These are phyloP conservation scores for Lecanicillium sp. DNA, from an alignment of 2,329 filamentous ascomycete genomes.

Conservation along the genomic window DNA sequence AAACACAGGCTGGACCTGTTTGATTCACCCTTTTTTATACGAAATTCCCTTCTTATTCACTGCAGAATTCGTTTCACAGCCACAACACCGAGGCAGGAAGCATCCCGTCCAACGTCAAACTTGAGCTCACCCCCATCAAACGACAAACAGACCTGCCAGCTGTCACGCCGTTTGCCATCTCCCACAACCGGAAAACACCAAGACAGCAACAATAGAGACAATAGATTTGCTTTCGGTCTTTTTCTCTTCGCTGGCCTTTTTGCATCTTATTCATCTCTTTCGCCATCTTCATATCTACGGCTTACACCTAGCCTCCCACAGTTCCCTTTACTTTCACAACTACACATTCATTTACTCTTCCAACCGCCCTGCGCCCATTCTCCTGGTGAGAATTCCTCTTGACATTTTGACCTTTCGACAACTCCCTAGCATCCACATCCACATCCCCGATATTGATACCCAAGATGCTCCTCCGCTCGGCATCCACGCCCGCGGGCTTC, in stretches of 20 bases:
- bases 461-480: slow-evolving; percentile 16
- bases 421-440: too few species aligned
- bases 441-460: too few species aligned
- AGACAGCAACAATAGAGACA: slow-evolving; percentile 1
- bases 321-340: background rate
- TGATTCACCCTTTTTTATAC: slow-evolving; percentile 2
- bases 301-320: background rate
- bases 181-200: too few species aligned
- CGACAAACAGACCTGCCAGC: background rate
- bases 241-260: background rate
- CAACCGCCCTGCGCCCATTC: too few species aligned
- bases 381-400: slow-evolving; percentile 8
- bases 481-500: slow-evolving; percentile 19
- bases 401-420: background rate
- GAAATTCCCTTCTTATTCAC: background rate
- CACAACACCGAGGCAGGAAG: slow-evolving; percentile 5
- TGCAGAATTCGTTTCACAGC: background rate
- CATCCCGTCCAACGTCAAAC: background rate
- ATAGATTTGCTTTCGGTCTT: background rate
- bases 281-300: background rate
- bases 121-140: slow-evolving; percentile 1
- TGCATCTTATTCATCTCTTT: background rate
- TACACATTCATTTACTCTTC: background rate
- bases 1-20: slow-evolving; percentile 13
- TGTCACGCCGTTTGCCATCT: slow-evolving; percentile 3